These are phyloP conservation scores for Hypoxylon sp. DNA, from an alignment of 2,329 filamentous ascomycete species.

Conservation along the genomic window DNA sequence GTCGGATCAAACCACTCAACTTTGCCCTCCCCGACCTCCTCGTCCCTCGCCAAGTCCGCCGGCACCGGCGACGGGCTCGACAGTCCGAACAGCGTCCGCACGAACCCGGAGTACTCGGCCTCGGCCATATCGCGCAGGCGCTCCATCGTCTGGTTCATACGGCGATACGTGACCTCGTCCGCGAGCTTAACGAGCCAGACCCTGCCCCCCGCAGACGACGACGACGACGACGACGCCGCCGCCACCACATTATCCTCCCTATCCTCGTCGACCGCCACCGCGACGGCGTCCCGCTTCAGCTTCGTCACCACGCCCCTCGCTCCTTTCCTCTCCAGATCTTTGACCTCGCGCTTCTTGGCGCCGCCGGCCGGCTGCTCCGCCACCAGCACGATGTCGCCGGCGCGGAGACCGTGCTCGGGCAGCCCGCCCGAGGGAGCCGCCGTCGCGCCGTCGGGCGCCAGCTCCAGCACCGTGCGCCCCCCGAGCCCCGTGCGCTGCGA, in stretches of 20 bases:
- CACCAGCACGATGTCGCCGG: conserved; percentile 82
- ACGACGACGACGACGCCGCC: too few species aligned
- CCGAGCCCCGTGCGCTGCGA: conserved; percentile 89
- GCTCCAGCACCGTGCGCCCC: conserved; percentile 89
- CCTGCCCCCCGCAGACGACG: conserved; percentile 60
- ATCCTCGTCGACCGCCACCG: conserved; percentile 77
- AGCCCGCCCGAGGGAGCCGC: conserved; percentile 69
- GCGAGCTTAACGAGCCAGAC: conserved; percentile 76
- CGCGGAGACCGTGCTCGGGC: conserved; percentile 79
- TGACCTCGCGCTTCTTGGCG: conserved; percentile 78
- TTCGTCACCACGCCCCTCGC: conserved; percentile 77
- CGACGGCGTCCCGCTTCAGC: conserved; percentile 68
- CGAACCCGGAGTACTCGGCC: conserved; percentile 68
- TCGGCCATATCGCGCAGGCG: conserved; percentile 68
- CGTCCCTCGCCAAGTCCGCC: conserved; percentile 55
- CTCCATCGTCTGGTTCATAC: conserved; percentile 74
- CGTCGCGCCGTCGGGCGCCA: conserved; percentile 78
- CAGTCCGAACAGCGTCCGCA: conserved; percentile 72
- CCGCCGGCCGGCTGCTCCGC: conserved; percentile 79
- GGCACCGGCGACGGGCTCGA: conserved; percentile 63
- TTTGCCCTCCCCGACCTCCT: conserved; percentile 56
- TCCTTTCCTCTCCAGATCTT: conserved; percentile 75
- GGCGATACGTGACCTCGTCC: conserved; percentile 74
- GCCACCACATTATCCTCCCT: conserved; percentile 60
- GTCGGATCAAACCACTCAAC: conserved; percentile 71